Percentiles rank a stretch among this genome's conserved stretches.
Evolutionary conservation across 306 rosid species (phyloP).

Genomic region (Prinsepia uniflora): DNA sequence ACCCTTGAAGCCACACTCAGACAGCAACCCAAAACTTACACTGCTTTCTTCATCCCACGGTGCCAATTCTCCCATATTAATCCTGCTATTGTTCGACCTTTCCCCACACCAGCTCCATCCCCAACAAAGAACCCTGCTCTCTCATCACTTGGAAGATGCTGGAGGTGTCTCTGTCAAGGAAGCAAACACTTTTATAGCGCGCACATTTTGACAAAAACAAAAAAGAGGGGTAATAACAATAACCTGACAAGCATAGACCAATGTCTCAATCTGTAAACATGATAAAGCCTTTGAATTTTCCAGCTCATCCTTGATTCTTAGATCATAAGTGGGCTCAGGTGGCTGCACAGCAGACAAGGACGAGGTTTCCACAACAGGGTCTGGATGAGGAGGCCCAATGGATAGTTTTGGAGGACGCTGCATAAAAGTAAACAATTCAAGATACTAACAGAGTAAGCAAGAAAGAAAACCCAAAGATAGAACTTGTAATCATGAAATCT

Average conservation of each 20-base stretch:
- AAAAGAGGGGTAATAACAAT: slow-evolving; percentile 33
- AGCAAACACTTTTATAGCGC: slow-evolving; percentile 35
- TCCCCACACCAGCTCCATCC: slow-evolving; percentile 99
- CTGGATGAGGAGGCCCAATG: slow-evolving; percentile 91
- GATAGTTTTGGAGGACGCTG: slow-evolving; percentile 96
- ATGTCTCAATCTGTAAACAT: slow-evolving; percentile 94
- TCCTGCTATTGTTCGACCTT: slow-evolving; percentile 97
- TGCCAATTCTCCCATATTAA: slow-evolving; percentile 97
- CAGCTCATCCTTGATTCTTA: slow-evolving; percentile 59
- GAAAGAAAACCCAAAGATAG: slow-evolving; percentile 16
- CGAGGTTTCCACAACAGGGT: slow-evolving; percentile 95
- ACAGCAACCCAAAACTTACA: slow-evolving; percentile 56
- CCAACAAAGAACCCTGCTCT: slow-evolving; percentile 94
- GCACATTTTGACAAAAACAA: slow-evolving; percentile 18
- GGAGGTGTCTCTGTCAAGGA: slow-evolving; percentile 83
- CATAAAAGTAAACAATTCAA: slow-evolving; percentile 31
- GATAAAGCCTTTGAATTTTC: slow-evolving; percentile 70
- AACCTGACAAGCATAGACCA: slow-evolving; percentile 99
- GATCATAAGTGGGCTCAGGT: slow-evolving; percentile 91
- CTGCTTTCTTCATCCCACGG: slow-evolving; percentile 70
- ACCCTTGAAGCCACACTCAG: slow-evolving; percentile 7
- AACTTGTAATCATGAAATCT: slow-evolving; percentile 17
- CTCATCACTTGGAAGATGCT: slow-evolving; percentile 64
- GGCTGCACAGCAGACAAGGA: slow-evolving; percentile 98
- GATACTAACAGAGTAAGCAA: slow-evolving; percentile 8